These are phyloP conservation scores for Cryptococcus wingfieldii DNA, from an alignment of 1,284 basidiomycete genomes.

Conservation along the genomic window DNA sequence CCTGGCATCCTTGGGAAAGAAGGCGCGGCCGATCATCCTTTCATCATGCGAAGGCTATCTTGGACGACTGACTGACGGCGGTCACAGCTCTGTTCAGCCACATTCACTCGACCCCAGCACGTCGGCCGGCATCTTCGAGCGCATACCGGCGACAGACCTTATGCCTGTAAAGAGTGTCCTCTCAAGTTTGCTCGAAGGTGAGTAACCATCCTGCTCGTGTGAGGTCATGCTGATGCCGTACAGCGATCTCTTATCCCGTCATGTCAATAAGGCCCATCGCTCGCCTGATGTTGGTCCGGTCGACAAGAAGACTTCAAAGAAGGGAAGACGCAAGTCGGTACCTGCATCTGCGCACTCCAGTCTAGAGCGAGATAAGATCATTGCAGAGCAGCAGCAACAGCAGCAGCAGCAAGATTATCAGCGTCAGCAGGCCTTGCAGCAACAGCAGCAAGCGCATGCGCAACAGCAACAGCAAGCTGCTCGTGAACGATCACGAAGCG, in stretches of 20 bases:
- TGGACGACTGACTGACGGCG: not conserved
- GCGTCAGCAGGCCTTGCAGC: not conserved
- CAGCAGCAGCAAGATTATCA: not conserved
- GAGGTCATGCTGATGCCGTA: not conserved
- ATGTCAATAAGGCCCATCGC: conserved; percentile 80
- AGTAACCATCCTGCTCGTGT: conserved; percentile 16
- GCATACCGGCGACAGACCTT: conserved; percentile 86
- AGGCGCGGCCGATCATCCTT: not conserved
- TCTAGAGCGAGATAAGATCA: no score
- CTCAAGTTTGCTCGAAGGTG: conserved; percentile 83
- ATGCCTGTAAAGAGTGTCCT: conserved; percentile 82
- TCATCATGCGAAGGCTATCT: not conserved
- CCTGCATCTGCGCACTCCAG: conserved; percentile 8
- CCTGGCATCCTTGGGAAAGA: not conserved
- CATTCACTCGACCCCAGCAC: conserved; percentile 83
- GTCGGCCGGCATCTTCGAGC: conserved; percentile 84
- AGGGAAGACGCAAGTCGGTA: conserved; percentile 32
- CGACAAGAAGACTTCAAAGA: conserved; percentile 30
- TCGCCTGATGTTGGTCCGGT: conserved; percentile 55
- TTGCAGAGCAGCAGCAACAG: not conserved
- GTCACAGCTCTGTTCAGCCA: conserved; percentile 65
- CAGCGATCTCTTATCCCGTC: conserved; percentile 78
- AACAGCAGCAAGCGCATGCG: not conserved
- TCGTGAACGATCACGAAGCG: conserved; percentile 9
- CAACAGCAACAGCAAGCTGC: not conserved